These are phyloP conservation scores for Nannochloris sp. DNA, from an alignment of 139 green algal species.

Conservation along the genomic window DNA sequence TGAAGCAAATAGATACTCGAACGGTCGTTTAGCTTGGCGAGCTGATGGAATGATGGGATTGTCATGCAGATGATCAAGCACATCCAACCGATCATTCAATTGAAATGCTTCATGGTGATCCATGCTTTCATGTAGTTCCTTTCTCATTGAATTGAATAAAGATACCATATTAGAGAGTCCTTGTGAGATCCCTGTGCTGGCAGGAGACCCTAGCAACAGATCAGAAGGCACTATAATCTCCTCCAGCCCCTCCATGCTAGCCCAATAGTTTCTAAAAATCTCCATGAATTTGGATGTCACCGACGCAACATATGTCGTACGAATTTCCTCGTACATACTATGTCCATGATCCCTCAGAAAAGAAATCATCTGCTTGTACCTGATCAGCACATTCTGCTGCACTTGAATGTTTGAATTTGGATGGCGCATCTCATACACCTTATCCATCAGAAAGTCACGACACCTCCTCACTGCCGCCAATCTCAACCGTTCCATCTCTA, in stretches of 20 bases:
- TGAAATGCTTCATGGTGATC: not conserved
- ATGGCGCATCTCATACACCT: constrained; percentile 76
- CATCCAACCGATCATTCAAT: constrained; percentile 6
- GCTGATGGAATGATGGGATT: constrained; percentile 82
- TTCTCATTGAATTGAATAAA: constrained; percentile 24
- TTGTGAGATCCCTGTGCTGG: constrained; percentile 5
- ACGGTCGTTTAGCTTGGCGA: constrained; percentile 52
- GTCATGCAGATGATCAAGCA: constrained; percentile 52
- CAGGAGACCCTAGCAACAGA: constrained; percentile 47
- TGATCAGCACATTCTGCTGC: constrained; percentile 87
- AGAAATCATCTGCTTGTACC: constrained; percentile 66
- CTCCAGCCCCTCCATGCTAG: constrained; percentile 59
- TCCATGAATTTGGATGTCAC: constrained; percentile 67
- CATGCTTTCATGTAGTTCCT: not conserved
- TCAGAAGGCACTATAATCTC: constrained; percentile 25
- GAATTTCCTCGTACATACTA: constrained; percentile 71
- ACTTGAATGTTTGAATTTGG: constrained; percentile 91
- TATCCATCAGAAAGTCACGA: constrained; percentile 37
- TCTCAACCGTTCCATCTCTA: constrained; percentile 80
- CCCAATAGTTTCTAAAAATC: constrained; percentile 84
- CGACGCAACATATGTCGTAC: constrained; percentile 64
- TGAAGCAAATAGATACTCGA: constrained; percentile 84
- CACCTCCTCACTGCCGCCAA: constrained; percentile 64
- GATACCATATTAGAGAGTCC: constrained; percentile 9
- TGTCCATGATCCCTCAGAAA: constrained; percentile 60